Base-by-base conservation (phyloP, 352 stramenopile species). In the Phytophthora tentaculata region DNA sequence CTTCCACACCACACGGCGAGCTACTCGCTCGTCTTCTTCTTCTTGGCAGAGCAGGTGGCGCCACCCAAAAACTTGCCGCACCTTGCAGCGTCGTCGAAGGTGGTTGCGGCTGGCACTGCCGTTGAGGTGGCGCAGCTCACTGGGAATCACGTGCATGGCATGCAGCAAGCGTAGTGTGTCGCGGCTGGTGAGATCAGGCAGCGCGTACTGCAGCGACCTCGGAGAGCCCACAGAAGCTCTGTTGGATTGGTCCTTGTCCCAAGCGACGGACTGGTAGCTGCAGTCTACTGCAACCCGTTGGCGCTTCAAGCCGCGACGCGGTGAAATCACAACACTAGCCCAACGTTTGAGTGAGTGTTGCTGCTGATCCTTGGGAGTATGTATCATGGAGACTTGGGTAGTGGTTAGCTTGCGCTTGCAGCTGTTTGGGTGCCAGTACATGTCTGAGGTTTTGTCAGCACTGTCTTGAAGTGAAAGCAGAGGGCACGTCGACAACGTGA, bases 41-140 rank as follows among this genome's bases (percentile, higher is more conserved):
- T 80, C 72, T 5, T 72, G 72, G 50, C 70, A 73, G 44, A 85
- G 70, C 51, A 74, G 48, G 44, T 83, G 76, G 41, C 64, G 67
- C 77, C 77, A 85, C 1, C 77, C 77, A 61, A 78, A 77, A 22
- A 74, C 62, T 49, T 73, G 63, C 1, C 61, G 64, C 37, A 75
- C 67, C 7, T 71, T 68, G 28, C 56, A 61, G 41, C 51, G 59
- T 4, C 45, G 45, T 37, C 56, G 50, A 16, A 74, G 43, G 55
- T 57, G 55, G 52, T 50, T 64, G 39, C 61, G 53, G 13, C 64
- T 69, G 20, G 61, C 61, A 32, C 51, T 67, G 35, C 61, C 51
- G 22, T 83, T 86, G 19, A 86, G 61, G 16, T 79, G 67, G 4
- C 72, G 69, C 44, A 86, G 63, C 28, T 83, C 69, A 22, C 76